These are phyloP conservation scores for apple (Malus domestica) DNA, from an alignment of 306 rosid species.

Conservation along the genomic window ASM211411v1 NC_041798.1:30396001-30396500, in stretches of 20 bases:
- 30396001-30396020: background rate
- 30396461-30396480: conserved; percentile 1
- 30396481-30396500: conserved; percentile 5
- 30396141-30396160: conserved; percentile 1
- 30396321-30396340: background rate
- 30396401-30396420: conserved; percentile 7
- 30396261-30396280: conserved; percentile 29
- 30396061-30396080: conserved; percentile 19
- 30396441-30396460: background rate
- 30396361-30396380: conserved; percentile 20
- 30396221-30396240: conserved; percentile 27
- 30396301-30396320: background rate
- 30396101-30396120: conserved; percentile 20
- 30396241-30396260: conserved; percentile 22
- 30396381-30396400: conserved; percentile 19
- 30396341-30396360: background rate
- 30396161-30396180: conserved; percentile 20
- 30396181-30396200: conserved; percentile 25
- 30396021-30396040: conserved; percentile 4
- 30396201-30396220: conserved; percentile 24
- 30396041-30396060: conserved; percentile 11
- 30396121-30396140: conserved; percentile 25
- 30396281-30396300: background rate
- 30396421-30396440: background rate
- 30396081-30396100: conserved; percentile 24